Conservation (phyloP, 2,329 filamentous ascomycete species). For the Nemania sp. region DNA sequence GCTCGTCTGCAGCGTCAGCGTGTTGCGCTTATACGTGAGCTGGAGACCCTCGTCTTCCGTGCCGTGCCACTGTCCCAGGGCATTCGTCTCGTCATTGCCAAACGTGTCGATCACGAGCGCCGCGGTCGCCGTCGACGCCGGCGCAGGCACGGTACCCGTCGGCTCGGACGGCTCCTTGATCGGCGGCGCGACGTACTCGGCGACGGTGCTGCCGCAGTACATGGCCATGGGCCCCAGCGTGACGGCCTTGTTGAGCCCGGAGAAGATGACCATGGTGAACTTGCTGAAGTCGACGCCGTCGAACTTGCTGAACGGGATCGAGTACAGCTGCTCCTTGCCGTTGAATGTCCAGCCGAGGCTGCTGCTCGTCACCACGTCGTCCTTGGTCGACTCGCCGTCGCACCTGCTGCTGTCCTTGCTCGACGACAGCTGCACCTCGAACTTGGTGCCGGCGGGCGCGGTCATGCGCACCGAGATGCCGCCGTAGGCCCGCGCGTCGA, state of each 20-base stretch:
- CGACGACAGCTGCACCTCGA: constrained; percentile 65
- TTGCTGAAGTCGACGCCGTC: constrained; percentile 63
- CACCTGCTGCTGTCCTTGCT: constrained; percentile 56
- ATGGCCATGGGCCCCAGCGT: constrained; percentile 68
- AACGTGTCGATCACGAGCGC: constrained; percentile 73
- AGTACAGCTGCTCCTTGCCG: constrained; percentile 70
- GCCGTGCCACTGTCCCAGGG: constrained; percentile 74
- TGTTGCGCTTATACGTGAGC: constrained; percentile 62
- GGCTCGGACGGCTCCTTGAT: constrained; percentile 56
- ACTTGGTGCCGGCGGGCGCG: constrained; percentile 62
- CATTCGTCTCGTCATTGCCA: constrained; percentile 63
- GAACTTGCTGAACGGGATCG: constrained; percentile 67
- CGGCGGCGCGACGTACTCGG: constrained; percentile 62
- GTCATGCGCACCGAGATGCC: constrained; percentile 68
- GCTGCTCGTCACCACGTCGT: constrained; percentile 56
- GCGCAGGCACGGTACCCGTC: constrained; percentile 62
- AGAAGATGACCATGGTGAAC: constrained; percentile 64
- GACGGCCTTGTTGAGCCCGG: constrained; percentile 58
- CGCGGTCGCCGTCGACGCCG: constrained; percentile 60
- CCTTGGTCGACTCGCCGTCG: constrained; percentile 53
- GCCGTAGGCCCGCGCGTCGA: constrained; percentile 63
- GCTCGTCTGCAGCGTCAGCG: constrained; percentile 67
- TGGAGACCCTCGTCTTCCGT: constrained; percentile 67
- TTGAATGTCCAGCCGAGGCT: constrained; percentile 71
- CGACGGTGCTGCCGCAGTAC: constrained; percentile 66